phyloP scores from a whole-genome alignment of 2,329 filamentous ascomycete species.

The Penicillium sp. region DNA sequence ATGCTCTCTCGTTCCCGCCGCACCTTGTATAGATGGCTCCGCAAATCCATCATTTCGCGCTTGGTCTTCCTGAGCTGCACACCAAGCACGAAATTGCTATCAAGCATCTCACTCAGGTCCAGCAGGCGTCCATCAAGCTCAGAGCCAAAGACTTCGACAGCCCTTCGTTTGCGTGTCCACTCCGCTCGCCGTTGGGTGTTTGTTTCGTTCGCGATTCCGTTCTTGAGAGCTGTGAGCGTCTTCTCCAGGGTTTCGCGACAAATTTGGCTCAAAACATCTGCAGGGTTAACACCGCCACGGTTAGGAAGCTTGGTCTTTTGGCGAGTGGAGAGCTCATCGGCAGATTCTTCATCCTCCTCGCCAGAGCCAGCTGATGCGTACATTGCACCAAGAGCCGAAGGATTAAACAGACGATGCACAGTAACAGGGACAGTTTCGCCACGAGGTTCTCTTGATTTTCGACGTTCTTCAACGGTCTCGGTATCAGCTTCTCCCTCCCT shows the following conservation, averaged over 20 bases:
- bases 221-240: slow-evolving; percentile 44
- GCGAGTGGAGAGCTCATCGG: slow-evolving; percentile 33
- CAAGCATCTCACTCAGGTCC: slow-evolving; percentile 53
- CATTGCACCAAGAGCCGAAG: slow-evolving; percentile 29
- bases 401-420: slow-evolving; percentile 42
- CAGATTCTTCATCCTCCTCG: slow-evolving; percentile 28
- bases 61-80: slow-evolving; percentile 47
- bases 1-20: slow-evolving; percentile 51
- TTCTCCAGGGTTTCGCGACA: slow-evolving; percentile 53
- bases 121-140: slow-evolving; percentile 52
- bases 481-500: slow-evolving; percentile 11
- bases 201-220: slow-evolving; percentile 41
- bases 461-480: slow-evolving; percentile 12
- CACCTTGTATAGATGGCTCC: slow-evolving; percentile 50
- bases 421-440: slow-evolving; percentile 43
- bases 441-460: slow-evolving; percentile 30
- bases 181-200: slow-evolving; percentile 41
- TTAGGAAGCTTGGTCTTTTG: slow-evolving; percentile 40
- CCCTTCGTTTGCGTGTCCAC: slow-evolving; percentile 47
- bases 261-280: slow-evolving; percentile 53
- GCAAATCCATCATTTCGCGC: slow-evolving; percentile 46
- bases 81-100: slow-evolving; percentile 50
- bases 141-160: slow-evolving; percentile 49
- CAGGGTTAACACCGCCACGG: slow-evolving; percentile 49
- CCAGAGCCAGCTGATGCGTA: slow-evolving; percentile 20